Base-by-base conservation (phyloP, 352 stramenopile species). In the Saprolegnia parasitica region DNA sequence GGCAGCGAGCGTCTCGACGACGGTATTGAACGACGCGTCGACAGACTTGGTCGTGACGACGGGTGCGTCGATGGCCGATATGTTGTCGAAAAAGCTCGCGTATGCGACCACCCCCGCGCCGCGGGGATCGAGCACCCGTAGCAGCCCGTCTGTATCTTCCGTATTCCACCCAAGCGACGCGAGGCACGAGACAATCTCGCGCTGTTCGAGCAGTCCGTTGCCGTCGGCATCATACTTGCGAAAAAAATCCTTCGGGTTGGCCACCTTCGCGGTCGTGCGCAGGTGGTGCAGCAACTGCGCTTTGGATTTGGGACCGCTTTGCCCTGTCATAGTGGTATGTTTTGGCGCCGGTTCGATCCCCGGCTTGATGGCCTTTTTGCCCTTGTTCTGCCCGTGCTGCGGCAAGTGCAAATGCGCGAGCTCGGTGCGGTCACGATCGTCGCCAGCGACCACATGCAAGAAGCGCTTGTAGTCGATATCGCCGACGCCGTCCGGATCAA, bases 191-290 rank as follows among this genome's bases (percentile, higher is more conserved):
- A 42, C 11, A 60, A 60, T 60, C 35, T 60, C 52, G 24, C 11
- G 11, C 52, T 15, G 52, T 9, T 16, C 52, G 11, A 60, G 35
- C 11, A 3, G 2, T 21, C 52, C 52, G 35, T 60, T 60, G 52
- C 52, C 52, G 9, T 60, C 52, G 11, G 16, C 11, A 9, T 60
- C 52, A 9, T 60, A 60, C 20, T 24, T 16, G 3, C 52, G 52
- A 60, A 60, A 60, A 24, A 60, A n/a, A n/a, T 60, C 52, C 35
- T 60, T 60, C 3, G 52, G 52, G 52, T 60, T 60, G 35, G 24
- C 24, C 24, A 60, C 52, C 35, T 60, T 60, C 3, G 52, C 52
- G 3, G 52, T 60, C 24, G 15, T 20, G 4, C 26, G 40, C 32
- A 66, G n/a, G 60, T 66, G 23, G 11, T 66, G n/a, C 18, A 66